Conservation (phyloP, 768 basidiomycete genomes). For the Russula sp. region DNA sequence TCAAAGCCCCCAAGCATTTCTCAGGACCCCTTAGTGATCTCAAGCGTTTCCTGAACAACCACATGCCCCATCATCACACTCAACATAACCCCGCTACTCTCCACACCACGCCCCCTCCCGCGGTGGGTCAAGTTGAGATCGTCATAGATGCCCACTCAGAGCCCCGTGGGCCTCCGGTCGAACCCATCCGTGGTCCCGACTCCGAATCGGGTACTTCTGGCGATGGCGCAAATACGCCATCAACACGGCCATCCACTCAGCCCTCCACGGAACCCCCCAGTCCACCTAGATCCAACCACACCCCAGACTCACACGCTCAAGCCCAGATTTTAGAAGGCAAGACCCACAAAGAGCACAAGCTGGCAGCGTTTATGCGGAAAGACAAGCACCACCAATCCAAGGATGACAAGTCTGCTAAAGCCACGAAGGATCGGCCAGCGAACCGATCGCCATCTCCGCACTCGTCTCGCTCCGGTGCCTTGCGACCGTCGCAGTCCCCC, state of each 20-base stretch:
- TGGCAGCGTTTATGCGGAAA: conserved; percentile 31
- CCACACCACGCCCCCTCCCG: conserved; percentile 23
- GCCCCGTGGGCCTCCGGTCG: conserved; percentile 30
- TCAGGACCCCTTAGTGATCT: conserved; percentile 84
- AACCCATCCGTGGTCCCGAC: conserved; percentile 31
- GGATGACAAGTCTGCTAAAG: conserved; percentile 23
- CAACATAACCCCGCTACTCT: conserved; percentile 25
- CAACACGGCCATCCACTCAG: conserved; percentile 24
- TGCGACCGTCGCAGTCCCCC: neutral
- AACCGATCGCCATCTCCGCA: conserved; percentile 27
- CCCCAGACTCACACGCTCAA: neutral
- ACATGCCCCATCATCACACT: conserved; percentile 56
- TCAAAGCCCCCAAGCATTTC: conserved; percentile 32
- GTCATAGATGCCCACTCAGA: conserved; percentile 29
- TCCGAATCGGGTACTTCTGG: conserved; percentile 32
- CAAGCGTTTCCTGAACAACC: conserved; percentile 90
- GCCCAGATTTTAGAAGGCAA: conserved; percentile 15
- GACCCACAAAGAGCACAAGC: conserved; percentile 24
- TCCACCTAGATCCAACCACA: conserved; percentile 17
- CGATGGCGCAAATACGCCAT: conserved; percentile 26
- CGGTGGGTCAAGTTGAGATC: conserved; percentile 23
- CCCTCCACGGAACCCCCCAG: conserved; percentile 19
- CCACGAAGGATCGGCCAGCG: neutral
- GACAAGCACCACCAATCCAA: conserved; percentile 27
- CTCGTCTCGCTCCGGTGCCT: conserved; percentile 1